These are phyloP conservation scores for Daldinia childiae DNA, from an alignment of 495 filamentous ascomycete genomes.

Conservation along the genomic window DNA sequence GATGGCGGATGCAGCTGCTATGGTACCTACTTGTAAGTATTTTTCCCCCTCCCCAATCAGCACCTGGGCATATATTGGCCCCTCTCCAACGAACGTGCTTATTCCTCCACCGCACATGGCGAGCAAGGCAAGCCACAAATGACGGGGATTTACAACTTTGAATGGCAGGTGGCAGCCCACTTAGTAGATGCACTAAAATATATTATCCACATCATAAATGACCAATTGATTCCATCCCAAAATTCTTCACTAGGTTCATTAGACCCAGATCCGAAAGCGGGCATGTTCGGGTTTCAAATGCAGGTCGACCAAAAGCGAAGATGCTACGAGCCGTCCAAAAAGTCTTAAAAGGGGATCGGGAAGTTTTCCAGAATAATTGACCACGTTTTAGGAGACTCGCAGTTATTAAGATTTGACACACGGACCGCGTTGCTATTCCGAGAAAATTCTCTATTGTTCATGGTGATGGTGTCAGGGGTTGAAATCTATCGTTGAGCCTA, in stretches of 20 bases:
- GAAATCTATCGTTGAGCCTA: slow-evolving; percentile 20
- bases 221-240: slow-evolving; percentile 41
- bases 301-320: slow-evolving; percentile 9
- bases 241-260: slow-evolving; percentile 36
- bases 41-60: slow-evolving; percentile 28
- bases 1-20: slow-evolving; percentile 26
- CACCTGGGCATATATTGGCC: slow-evolving; percentile 17
- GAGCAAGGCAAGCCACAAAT: slow-evolving; percentile 44
- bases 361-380: slow-evolving; percentile 21
- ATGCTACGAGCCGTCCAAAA: slow-evolving; percentile 7
- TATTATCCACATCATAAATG: slow-evolving; percentile 30
- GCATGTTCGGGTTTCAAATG: slow-evolving; percentile 30
- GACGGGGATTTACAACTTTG: slow-evolving; percentile 41
- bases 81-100: slow-evolving; percentile 40
- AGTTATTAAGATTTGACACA: slow-evolving; percentile 19
- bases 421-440: slow-evolving; percentile 19
- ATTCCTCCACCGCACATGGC: slow-evolving; percentile 45
- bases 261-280: slow-evolving; percentile 40
- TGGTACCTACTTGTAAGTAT: slow-evolving; percentile 31
- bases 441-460: slow-evolving; percentile 19
- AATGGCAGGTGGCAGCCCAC: slow-evolving; percentile 45
- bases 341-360: slow-evolving; percentile 17
- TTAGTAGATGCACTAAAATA: slow-evolving; percentile 38
- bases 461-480: slow-evolving; percentile 30
- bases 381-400: slow-evolving; percentile 18